A percentile compares a stretch with the other conserved stretches of the same genome.
These are phyloP conservation scores for Fomitopsis serialis DNA, from an alignment of 768 basidiomycete genomes.

Conservation along the genomic window DNA sequence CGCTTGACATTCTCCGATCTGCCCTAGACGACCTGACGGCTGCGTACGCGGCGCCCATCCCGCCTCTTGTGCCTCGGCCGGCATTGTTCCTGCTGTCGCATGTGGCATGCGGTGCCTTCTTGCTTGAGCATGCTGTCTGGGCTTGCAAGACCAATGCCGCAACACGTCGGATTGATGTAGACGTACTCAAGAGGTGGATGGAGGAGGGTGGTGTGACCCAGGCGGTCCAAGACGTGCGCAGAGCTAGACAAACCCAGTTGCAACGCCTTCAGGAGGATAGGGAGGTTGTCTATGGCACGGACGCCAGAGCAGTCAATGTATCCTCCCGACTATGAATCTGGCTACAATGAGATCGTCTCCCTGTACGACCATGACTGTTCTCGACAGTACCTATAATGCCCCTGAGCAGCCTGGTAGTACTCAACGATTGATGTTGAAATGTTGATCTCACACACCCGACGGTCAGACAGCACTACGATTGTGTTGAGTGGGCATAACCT, in stretches of 20 bases:
- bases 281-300: constrained; percentile 16
- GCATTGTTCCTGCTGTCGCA: constrained; percentile 56
- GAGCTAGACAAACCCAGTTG: constrained; percentile 1
- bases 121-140: constrained; percentile 72
- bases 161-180: constrained; percentile 37
- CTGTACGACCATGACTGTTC: too few relatives aligned
- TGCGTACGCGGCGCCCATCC: constrained; percentile 36
- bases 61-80: constrained; percentile 48
- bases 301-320: background rate
- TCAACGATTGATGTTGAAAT: too few relatives aligned
- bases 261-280: constrained; percentile 6
- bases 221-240: constrained; percentile 21
- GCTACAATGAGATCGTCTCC: too few relatives aligned
- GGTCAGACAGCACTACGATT: too few relatives aligned
- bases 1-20: constrained; percentile 24
- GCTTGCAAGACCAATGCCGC: constrained; percentile 25
- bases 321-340: too few relatives aligned
- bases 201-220: constrained; percentile 29
- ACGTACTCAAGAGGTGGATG: constrained; percentile 52
- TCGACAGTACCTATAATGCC: too few relatives aligned
- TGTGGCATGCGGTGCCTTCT: constrained; percentile 45
- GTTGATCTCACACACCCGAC: background rate
- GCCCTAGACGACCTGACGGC: constrained; percentile 36
- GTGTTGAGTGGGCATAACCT: background rate
- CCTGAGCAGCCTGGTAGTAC: too few relatives aligned